These are phyloP conservation scores for Eudorina sp. DNA, from an alignment of 139 green algal species.

Conservation along the genomic window DNA sequence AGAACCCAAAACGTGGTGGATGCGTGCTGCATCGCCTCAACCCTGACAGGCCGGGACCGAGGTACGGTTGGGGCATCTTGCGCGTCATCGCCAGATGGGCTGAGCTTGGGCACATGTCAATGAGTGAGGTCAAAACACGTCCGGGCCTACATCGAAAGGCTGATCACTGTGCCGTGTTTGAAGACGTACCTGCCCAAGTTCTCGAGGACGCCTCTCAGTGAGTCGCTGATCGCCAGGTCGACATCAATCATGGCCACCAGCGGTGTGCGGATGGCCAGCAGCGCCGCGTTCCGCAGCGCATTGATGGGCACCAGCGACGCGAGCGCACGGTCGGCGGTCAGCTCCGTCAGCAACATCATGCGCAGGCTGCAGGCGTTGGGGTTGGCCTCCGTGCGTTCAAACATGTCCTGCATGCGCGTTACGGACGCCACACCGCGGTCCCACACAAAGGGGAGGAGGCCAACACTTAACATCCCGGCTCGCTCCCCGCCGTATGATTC, in stretches of 20 bases:
- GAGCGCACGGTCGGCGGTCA: conserved; percentile 45
- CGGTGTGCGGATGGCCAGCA: conserved; percentile 51
- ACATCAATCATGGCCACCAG: conserved; percentile 61
- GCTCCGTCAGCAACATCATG: conserved; percentile 58
- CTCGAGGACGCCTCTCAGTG: not conserved
- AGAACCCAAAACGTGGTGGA: conserved; percentile 1
- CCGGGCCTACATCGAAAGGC: too few relatives aligned
- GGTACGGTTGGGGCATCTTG: not conserved
- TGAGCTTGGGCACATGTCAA: not conserved
- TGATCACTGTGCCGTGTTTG: not conserved
- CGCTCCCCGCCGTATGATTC: too few relatives aligned
- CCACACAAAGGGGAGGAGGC: too few relatives aligned
- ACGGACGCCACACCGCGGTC: too few relatives aligned
- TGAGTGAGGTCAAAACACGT: too few relatives aligned
- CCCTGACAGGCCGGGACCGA: not conserved
- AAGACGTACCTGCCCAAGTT: not conserved
- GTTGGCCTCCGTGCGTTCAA: not conserved
- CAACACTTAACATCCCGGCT: too few relatives aligned
- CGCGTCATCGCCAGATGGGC: not conserved
- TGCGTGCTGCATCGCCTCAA: not conserved
- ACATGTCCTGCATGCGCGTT: not conserved
- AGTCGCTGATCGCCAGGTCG: conserved; percentile 51
- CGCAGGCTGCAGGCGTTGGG: conserved; percentile 20
- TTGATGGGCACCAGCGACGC: conserved; percentile 62
- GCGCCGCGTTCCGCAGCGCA: conserved; percentile 54